Percentiles rank a stretch among this genome's conserved stretches.
Conservation (phyloP, 192 early-diverging fungal genomes). For the Coemansia sp. region DNA sequence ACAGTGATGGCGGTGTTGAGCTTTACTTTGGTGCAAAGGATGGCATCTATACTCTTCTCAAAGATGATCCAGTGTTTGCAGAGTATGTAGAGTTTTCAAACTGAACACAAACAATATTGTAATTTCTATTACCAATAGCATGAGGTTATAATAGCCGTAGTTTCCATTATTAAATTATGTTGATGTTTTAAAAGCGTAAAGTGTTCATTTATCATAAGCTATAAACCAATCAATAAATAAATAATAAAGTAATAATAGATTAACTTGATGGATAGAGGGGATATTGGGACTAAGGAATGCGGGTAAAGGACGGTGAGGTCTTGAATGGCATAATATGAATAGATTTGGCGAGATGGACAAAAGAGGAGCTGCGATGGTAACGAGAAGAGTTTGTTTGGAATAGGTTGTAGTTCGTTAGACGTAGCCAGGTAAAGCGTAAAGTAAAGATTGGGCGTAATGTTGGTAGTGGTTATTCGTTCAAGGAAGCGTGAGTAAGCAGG, state of each 20-base stretch:
- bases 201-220: too few species aligned
- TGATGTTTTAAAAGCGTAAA: too few species aligned
- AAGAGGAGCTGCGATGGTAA: too few species aligned
- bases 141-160: too few species aligned
- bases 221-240: background rate
- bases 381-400: background rate
- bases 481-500: background rate
- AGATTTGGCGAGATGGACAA: too few species aligned
- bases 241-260: too few species aligned
- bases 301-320: too few species aligned
- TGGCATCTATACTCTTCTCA: slow-evolving; percentile 13
- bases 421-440: background rate
- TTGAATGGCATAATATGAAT: too few species aligned
- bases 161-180: background rate
- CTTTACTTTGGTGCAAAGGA: slow-evolving; percentile 20
- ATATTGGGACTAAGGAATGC: too few species aligned
- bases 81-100: slow-evolving; percentile 26
- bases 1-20: slow-evolving; percentile 23
- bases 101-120: background rate
- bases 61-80: slow-evolving; percentile 13
- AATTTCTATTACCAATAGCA: background rate
- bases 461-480: too few species aligned
- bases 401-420: background rate
- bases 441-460: too few species aligned
- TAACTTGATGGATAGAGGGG: too few species aligned